These are phyloP conservation scores for Quercus lobata DNA, from an alignment of 331 rosid species.

Conservation along the genomic window DNA sequence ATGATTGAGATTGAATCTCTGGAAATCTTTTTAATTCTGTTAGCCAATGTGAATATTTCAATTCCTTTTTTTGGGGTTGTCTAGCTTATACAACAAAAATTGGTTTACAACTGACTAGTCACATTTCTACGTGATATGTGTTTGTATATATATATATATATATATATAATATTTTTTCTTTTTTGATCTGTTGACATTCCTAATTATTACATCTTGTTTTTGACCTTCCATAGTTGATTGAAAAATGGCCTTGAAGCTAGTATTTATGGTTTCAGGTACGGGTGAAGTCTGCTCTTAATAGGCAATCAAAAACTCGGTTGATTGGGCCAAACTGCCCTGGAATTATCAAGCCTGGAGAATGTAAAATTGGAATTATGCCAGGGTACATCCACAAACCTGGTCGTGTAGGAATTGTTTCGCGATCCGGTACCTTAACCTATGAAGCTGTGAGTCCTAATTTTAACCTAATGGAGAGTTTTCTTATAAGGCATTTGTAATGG, in stretches of 20 bases:
- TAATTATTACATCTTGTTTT: background rate
- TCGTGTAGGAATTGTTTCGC: conserved; percentile 95
- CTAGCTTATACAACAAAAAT: background rate
- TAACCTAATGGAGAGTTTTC: background rate
- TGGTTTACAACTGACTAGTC: background rate
- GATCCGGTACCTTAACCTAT: conserved; percentile 98
- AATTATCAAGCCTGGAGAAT: conserved; percentile 98
- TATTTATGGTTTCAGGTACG: conserved; percentile 55
- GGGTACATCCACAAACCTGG: conserved; percentile 99
- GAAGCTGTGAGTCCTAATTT: conserved; percentile 79
- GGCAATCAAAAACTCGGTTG: conserved; percentile 85
- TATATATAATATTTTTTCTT: too few species aligned
- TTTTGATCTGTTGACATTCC: background rate
- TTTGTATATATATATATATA: too few species aligned
- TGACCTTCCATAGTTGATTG: conserved; percentile 5
- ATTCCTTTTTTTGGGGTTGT: background rate
- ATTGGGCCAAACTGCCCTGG: conserved; percentile 99
- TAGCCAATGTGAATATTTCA: background rate
- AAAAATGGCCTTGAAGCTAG: conserved; percentile 16
- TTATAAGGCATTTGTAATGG: background rate
- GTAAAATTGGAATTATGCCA: conserved; percentile 99
- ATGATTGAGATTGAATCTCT: background rate
- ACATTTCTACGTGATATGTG: too few species aligned
- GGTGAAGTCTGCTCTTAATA: conserved; percentile 91
- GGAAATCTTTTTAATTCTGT: background rate